A percentile compares a stretch with the other conserved stretches of the same genome.
These are phyloP conservation scores for Ogataea nakhonphanomensis DNA, from an alignment of 805 yeast species.

Conservation along the genomic window DNA sequence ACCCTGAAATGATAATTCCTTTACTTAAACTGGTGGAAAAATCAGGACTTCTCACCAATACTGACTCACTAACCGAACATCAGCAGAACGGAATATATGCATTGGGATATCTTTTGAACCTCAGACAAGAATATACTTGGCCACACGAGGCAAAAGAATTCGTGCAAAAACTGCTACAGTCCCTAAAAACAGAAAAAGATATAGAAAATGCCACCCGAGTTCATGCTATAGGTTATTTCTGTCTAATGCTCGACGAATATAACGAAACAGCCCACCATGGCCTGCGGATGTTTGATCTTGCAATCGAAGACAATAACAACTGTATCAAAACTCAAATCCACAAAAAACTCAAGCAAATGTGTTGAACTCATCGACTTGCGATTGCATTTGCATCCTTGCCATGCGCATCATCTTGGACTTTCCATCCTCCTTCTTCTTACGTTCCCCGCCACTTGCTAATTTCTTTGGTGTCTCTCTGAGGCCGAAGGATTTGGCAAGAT, in stretches of 20 bases:
- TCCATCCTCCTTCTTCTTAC: conserved; percentile 59
- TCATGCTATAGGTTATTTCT: conserved; percentile 28
- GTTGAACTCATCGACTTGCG: conserved; percentile 73
- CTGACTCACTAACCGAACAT: neutral
- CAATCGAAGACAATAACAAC: conserved; percentile 7
- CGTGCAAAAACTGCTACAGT: conserved; percentile 3
- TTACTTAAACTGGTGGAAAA: conserved; percentile 10
- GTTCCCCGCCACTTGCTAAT: conserved; percentile 47
- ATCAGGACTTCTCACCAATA: conserved; percentile 9
- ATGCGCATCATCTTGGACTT: conserved; percentile 69
- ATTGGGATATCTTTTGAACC: conserved; percentile 19
- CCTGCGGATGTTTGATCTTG: conserved; percentile 11
- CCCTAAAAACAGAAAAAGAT: conserved; percentile 8
- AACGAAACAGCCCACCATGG: conserved; percentile 10
- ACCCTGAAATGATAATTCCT: conserved; percentile 9
- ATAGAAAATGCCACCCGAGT: conserved; percentile 9
- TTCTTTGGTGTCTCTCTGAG: conserved; percentile 91
- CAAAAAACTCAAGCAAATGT: conserved; percentile 29
- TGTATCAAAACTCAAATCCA: conserved; percentile 12
- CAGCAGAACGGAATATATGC: conserved; percentile 17
- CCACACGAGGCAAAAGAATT: neutral
- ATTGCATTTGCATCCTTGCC: conserved; percentile 66
- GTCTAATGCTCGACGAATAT: conserved; percentile 18
- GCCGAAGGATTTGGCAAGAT: conserved; percentile 92
- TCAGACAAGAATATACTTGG: conserved; percentile 3